These are phyloP conservation scores for Brassica carinata DNA, from an alignment of 345 rosid genomes.

Conservation along the genomic window DNA sequence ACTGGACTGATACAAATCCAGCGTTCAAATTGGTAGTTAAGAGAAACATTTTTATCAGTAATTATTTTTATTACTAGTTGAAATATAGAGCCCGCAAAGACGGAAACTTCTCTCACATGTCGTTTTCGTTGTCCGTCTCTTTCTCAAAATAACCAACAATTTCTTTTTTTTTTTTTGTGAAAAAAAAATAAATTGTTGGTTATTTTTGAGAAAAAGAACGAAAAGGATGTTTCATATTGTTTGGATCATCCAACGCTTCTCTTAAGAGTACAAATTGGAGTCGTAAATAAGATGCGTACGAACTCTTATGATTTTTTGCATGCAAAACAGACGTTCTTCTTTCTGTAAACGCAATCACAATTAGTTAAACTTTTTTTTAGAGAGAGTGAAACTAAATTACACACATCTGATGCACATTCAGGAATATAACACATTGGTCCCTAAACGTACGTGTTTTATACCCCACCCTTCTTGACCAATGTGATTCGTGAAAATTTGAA, in stretches of 20 bases:
- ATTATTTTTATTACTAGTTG: no score
- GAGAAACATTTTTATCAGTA: no score
- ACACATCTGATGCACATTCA: conserved; percentile 26
- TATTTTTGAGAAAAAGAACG: not conserved
- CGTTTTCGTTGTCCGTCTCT: not conserved
- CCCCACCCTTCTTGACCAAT: conserved; percentile 36
- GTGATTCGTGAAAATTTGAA: conserved; percentile 18
- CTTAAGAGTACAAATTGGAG: conserved; percentile 4
- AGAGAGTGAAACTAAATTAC: not conserved
- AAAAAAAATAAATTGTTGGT: not conserved
- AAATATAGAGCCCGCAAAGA: conserved; percentile 3
- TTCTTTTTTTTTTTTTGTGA: no score
- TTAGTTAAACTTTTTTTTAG: conserved; percentile 5
- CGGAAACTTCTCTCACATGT: not conserved
- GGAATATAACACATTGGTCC: not conserved
- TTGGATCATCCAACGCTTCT: not conserved
- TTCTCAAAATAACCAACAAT: not conserved
- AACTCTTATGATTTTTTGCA: conserved; percentile 7
- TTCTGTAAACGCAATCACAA: conserved; percentile 10
- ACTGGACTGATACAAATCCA: not conserved
- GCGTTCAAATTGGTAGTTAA: not conserved
- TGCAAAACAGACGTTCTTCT: conserved; percentile 6
- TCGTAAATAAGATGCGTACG: conserved; percentile 24
- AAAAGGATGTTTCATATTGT: not conserved
- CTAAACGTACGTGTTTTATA: conserved; percentile 14